Evolutionary conservation across 495 filamentous ascomycete genomes (phyloP).

Genomic region (Lophiostoma macrostomum): DNA sequence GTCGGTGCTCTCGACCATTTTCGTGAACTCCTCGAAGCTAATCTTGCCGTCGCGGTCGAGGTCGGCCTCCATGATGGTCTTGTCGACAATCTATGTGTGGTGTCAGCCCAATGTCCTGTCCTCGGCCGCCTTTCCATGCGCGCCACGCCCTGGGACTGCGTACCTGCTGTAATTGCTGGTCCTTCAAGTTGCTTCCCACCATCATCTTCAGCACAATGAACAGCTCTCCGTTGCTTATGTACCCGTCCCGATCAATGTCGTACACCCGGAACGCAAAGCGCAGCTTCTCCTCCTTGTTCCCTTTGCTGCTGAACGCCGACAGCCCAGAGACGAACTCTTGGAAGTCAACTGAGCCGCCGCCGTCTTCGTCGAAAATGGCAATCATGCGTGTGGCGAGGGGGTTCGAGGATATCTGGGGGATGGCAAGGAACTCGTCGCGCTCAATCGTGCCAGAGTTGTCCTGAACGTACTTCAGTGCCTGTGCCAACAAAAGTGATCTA

Average conservation of each 20-base stretch:
- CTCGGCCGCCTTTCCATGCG: not conserved
- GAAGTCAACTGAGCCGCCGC: constrained; percentile 97
- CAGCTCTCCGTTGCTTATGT: constrained; percentile 97
- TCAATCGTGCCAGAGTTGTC: constrained; percentile 98
- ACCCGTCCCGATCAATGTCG: constrained; percentile 98
- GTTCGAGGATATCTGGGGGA: constrained; percentile 97
- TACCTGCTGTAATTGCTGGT: constrained; percentile 92
- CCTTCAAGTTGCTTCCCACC: constrained; percentile 99
- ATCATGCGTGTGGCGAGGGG: constrained; percentile 97
- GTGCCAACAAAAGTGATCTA: not conserved
- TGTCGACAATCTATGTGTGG: constrained; percentile 71
- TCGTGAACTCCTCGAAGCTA: constrained; percentile 97
- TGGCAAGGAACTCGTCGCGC: constrained; percentile 94
- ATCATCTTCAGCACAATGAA: constrained; percentile 99
- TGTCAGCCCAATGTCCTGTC: constrained; percentile 4
- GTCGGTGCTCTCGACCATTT: constrained; percentile 98
- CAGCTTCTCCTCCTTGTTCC: constrained; percentile 98
- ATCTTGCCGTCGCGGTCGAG: constrained; percentile 95
- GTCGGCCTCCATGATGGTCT: constrained; percentile 99
- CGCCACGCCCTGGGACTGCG: constrained; percentile 3
- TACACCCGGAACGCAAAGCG: constrained; percentile 99
- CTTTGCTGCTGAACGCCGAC: constrained; percentile 93
- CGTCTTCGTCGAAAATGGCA: constrained; percentile 98
- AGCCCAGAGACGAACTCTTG: constrained; percentile 97
- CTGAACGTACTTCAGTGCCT: too few relatives aligned